Evolutionary conservation across 1,284 basidiomycete genomes (phyloP), one percentile per base, ranked within the genome.

Genomic region (Cystobasidium sp.): DNA sequence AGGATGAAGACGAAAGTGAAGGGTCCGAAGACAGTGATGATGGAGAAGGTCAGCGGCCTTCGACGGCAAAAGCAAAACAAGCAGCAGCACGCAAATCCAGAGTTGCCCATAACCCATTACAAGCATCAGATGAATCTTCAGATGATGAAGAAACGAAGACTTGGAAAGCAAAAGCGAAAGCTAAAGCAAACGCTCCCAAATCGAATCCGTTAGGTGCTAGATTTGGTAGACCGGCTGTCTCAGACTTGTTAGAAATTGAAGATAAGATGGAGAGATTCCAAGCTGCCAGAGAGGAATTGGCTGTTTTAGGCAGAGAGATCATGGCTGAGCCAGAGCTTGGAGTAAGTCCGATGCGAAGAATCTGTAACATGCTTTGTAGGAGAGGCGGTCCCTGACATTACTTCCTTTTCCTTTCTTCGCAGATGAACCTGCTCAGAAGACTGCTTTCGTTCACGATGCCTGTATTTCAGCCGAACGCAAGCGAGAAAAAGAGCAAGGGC

Each of bases 201-300:
- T 20, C 65, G 3, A 67, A 80, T 61, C 79, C 79, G 22, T 64
- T 79, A 3, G 80, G 79, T 0, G 77, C 79, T 52, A 68, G 80
- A 0, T 81, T 79, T 52, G 80, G 79, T 1, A 71, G 79, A 18
- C 78, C 78, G 82, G 91, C 96, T 74, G 93, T 93, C 1, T 85
- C 86, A 41, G 88, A 94, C 59, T 93, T 94, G 82, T 91, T 95
- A 79, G 93, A 95, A 78, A 92, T 96, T 74, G 84, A 94, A 71
- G 87, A 90, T 39, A 93, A 95, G 78, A 82, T 82, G 74, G 84
- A 85, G 77, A 77, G 85, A 47, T 77, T 85, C 39, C 82, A 83
- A 76, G 82, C 81, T 47, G 84, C 84, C 63, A 80, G 83, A 24
- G 91, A 93, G 83, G 91, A 90, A 80, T 89, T 88, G 76, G 91